Base-by-base conservation (phyloP, 352 stramenopile species). In the Phytopythium ostracodes region DNA sequence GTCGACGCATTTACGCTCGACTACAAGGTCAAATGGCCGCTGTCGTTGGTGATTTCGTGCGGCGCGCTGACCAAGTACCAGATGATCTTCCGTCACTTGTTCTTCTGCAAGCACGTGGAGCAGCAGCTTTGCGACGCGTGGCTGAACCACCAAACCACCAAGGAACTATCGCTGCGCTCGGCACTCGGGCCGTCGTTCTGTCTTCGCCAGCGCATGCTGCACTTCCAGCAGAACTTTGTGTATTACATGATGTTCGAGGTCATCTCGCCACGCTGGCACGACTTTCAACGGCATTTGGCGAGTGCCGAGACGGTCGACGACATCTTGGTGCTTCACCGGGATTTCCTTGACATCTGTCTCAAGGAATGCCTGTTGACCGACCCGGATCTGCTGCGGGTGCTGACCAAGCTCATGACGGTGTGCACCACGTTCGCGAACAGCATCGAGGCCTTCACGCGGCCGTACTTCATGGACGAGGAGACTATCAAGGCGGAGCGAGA, bases 61-160 rank as follows among this genome's bases (percentile, higher is more conserved):
- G 86, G 91, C 2, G 87, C 88, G 10, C 69, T 99, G 51, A 94
- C 87, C 20, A 99, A 98, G 75, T 99, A 99, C 71, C 97, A 99
- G 73, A 94, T 99, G 71, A 87, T 99, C 20, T 99, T 99, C 67
- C 92, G 97, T 0, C 96, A 99, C 59, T 77, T 99, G 4, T 99
- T 99, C 76, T 99, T 99, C 70, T 97, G 92, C 66, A 99, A 99
- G 75, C 96, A 99, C 73, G 97, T 99, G 6, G 97, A 99, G 76
- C 89, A 96, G 14, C 81, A 92, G 35, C 85, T 99, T 5, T 96
- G 98, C 60, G 84, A 92, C 56, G 88, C 96, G 12, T 99, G 97
- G 98, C 72, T 94, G 27, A 96, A 98, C 57, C 97, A 99, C 67
- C 96, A 99, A 60, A 81, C 83, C 11, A 96, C 86, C 20, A 97